Evolutionary conservation across 2,329 filamentous ascomycete species (phyloP).

Genomic region (Xylariaceae sp.): DNA sequence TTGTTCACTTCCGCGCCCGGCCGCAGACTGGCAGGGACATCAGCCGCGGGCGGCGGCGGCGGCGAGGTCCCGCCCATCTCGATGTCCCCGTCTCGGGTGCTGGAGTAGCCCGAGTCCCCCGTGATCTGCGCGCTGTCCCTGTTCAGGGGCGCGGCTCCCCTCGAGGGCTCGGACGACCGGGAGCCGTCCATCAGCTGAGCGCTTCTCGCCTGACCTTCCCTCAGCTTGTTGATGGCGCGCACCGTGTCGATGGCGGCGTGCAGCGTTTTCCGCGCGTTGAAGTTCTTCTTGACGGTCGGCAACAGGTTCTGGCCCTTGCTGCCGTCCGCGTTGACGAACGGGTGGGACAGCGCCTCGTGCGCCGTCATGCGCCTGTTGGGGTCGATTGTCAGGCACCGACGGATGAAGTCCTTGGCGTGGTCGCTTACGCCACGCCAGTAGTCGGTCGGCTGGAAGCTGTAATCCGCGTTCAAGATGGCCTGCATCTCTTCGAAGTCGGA

Average conservation of each 20-base stretch:
- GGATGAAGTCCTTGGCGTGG: slow-evolving; percentile 86
- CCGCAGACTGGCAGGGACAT: slow-evolving; percentile 47
- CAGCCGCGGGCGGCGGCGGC: slow-evolving; percentile 9
- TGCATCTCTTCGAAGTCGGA: slow-evolving; percentile 99
- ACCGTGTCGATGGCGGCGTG: slow-evolving; percentile 68
- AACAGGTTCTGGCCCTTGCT: slow-evolving; percentile 57
- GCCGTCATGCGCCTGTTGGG: slow-evolving; percentile 83
- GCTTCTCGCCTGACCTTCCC: slow-evolving; percentile 50
- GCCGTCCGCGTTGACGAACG: slow-evolving; percentile 48
- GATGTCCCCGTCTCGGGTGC: slow-evolving; percentile 37
- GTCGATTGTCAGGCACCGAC: slow-evolving; percentile 85
- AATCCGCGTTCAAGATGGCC: slow-evolving; percentile 93
- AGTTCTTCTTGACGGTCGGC: slow-evolving; percentile 68
- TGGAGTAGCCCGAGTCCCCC: slow-evolving; percentile 47
- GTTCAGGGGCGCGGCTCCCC: slow-evolving; percentile 32
- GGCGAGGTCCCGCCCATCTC: slow-evolving; percentile 42
- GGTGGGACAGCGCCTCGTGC: slow-evolving; percentile 66
- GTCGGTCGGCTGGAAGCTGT: slow-evolving; percentile 87
- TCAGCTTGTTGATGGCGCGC: slow-evolving; percentile 64
- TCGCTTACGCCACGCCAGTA: slow-evolving; percentile 95
- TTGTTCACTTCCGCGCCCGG: slow-evolving; percentile 51
- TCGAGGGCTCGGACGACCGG: slow-evolving; percentile 44
- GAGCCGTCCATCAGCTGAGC: slow-evolving; percentile 56
- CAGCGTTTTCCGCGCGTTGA: slow-evolving; percentile 63
- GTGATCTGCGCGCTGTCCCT: slow-evolving; percentile 41